phyloP scores from a whole-genome alignment of 768 basidiomycete genomes.

The Russula sp. region DNA sequence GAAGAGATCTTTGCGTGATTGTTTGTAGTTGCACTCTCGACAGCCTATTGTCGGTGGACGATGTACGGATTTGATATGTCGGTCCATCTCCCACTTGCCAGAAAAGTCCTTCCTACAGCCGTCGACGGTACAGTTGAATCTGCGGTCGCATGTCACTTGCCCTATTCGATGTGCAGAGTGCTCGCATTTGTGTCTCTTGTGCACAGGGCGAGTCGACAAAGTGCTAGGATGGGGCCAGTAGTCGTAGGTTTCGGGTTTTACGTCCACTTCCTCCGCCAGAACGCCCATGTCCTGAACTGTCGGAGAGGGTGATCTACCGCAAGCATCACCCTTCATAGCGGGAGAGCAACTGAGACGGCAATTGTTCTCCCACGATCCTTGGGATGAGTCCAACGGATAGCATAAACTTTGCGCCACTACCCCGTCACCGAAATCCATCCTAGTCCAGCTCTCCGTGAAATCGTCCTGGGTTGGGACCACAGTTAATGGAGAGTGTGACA shows the following conservation, averaged over 20 bases:
- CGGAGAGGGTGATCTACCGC: neutral
- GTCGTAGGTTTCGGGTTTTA: neutral
- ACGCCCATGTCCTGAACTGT: neutral
- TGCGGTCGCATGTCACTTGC: neutral
- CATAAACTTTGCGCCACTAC: neutral
- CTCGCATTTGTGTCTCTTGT: neutral
- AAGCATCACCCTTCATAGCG: no score
- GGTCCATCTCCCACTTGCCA: slow-evolving; percentile 17
- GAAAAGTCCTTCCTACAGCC: slow-evolving; percentile 14
- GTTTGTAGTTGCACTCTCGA: slow-evolving; percentile 15
- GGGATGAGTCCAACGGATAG: neutral
- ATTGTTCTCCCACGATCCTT: neutral
- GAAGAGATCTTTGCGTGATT: slow-evolving; percentile 19
- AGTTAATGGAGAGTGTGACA: neutral
- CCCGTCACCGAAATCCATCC: neutral
- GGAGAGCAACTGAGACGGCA: neutral
- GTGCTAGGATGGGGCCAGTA: neutral
- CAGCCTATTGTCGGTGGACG: slow-evolving; percentile 16
- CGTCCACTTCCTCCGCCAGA: neutral
- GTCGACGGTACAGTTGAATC: slow-evolving; percentile 2
- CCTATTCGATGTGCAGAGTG: neutral
- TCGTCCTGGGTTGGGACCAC: neutral
- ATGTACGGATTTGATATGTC: slow-evolving; percentile 17
- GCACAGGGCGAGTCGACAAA: neutral
- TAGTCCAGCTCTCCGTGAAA: neutral